Evolutionary conservation across 1,139 yeast genomes (phyloP).

Genomic region (Insectozyma bohioensis): DNA sequence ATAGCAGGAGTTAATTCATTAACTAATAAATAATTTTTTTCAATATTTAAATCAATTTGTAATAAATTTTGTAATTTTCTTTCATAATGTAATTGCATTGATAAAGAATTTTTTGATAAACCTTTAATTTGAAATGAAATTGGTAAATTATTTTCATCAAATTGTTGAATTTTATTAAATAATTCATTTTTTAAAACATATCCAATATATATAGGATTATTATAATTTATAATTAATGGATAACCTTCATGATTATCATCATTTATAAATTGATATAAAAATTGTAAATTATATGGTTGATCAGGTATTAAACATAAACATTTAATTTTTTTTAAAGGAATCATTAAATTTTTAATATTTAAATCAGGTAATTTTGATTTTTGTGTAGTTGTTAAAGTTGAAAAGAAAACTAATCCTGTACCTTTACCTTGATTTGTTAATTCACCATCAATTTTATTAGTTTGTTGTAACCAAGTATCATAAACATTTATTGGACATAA

Average conservation of each 20-base stretch:
- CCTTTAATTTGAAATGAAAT: conserved; percentile 27
- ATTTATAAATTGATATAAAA: conserved; percentile 21
- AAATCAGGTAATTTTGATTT: conserved; percentile 37
- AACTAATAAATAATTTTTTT: conserved; percentile 23
- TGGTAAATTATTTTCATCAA: conserved; percentile 13
- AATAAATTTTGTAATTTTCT: conserved; percentile 14
- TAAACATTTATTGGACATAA: conserved; percentile 48
- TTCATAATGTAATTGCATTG: conserved; percentile 29
- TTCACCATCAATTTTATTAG: conserved; percentile 23
- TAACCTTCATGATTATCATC: conserved; percentile 46
- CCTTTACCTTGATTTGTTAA: conserved; percentile 38
- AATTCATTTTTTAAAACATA: conserved; percentile 35
- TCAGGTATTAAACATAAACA: conserved; percentile 31
- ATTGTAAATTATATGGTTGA: conserved; percentile 20
- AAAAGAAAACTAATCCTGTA: conserved; percentile 37
- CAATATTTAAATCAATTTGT: conserved; percentile 20
- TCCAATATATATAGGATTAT: conserved; percentile 33
- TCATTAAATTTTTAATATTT: conserved; percentile 30
- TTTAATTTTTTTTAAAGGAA: conserved; percentile 28
- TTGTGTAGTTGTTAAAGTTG: conserved; percentile 29
- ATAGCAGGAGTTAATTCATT: conserved; percentile 38
- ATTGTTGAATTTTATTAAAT: conserved; percentile 13
- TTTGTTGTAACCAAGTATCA: conserved; percentile 40
- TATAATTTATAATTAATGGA: conserved; percentile 32
- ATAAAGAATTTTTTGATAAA: conserved; percentile 19